Evolutionary conservation across 352 stramenopile species (phyloP), one percentile per base, ranked within the genome.

Genomic region (Phytophthora colocasiae): DNA sequence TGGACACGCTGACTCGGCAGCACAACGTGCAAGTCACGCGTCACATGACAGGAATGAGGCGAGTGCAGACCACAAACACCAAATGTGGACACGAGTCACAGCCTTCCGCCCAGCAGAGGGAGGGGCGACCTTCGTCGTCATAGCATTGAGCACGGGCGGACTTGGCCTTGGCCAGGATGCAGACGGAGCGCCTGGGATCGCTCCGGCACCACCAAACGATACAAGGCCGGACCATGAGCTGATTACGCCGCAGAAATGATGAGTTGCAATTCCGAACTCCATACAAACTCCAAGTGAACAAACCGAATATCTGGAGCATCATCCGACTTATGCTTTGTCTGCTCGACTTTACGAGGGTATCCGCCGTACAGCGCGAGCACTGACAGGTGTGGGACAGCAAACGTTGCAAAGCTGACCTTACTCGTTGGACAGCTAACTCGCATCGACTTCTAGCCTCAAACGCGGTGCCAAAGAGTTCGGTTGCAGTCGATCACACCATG

Each of bases 51-150:
- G 10, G 43, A 47, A 49, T 50, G 44, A 67, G 26, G 55, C 46
- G 22, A 27, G 36, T 27, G 31, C 55, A 54, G 51, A 24, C 45
- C 29, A n/a, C 59, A 69, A 73, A 69, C 59, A 58, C 46, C 52
- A 69, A 73, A 73, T 69, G 66, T 73, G 66, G 66, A 73, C 66
- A 73, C 52, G 65, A 15, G 26, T 51, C 38, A 15, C 26, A 63
- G 40, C 39, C 15, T 43, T 50, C 45, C 31, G 17, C 47, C 15
- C 38, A 55, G 56, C 31, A 50, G 47, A 56, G 46, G 55, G 39
- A 57, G 17, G 43, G 26, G 48, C 24, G 17, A 36, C 17, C 14
- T 29, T 47, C 17, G 40, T 49, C 27, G 54, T 32, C 43, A 38
- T 47, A 29, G 48, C 29, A 60, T 43, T 41, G 36, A 55, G 51